Evolutionary conservation across 2,329 filamentous ascomycete genomes (phyloP).

Genomic region (Aspergillus transmontanensis): DNA sequence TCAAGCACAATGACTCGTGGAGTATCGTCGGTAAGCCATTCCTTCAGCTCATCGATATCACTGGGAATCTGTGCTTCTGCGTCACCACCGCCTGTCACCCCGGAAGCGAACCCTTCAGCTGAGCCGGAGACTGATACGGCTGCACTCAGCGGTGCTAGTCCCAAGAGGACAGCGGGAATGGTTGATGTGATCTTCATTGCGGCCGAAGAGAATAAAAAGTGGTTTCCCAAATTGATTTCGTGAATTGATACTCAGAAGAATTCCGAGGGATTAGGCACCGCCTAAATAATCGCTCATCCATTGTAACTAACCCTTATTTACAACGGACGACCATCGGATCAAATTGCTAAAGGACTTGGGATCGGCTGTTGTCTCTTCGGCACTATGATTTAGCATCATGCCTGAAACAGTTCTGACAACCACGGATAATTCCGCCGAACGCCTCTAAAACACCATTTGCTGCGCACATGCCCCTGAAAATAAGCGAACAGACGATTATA

Average conservation of each 20-base stretch:
- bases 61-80: conserved; percentile 56
- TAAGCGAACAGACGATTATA: neutral
- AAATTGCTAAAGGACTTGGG: neutral
- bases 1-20: conserved; percentile 61
- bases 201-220: neutral
- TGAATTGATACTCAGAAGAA: neutral
- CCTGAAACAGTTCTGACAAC: neutral
- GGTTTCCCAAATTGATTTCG: neutral
- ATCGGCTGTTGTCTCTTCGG: neutral
- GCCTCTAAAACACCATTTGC: neutral
- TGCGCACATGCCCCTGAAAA: neutral
- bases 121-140: conserved; percentile 26
- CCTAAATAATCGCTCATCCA: neutral
- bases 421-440: neutral
- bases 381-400: neutral
- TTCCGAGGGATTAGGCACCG: neutral
- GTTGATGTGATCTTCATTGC: neutral
- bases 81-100: conserved; percentile 61
- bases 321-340: neutral
- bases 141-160: neutral
- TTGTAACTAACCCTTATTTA: neutral
- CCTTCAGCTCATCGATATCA: conserved; percentile 56
- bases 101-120: conserved; percentile 49
- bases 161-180: neutral
- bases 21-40: conserved; percentile 56